These are phyloP conservation scores for Adansonia gregorii DNA, from an alignment of 441 rosid species.

Conservation along the genomic window DNA sequence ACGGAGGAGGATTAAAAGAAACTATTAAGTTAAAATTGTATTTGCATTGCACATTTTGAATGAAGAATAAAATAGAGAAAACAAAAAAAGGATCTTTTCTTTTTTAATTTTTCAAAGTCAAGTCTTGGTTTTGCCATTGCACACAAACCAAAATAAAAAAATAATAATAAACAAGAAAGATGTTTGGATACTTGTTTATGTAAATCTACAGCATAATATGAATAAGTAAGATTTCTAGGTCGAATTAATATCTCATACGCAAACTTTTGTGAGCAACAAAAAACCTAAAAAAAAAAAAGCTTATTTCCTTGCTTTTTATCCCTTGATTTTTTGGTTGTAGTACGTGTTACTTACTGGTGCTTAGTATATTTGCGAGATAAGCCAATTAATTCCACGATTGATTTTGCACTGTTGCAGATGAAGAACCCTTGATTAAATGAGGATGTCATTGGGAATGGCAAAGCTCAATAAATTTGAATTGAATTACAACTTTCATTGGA, in stretches of 20 bases:
- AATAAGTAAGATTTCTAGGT: not conserved
- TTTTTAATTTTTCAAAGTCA: no score
- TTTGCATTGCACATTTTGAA: no score
- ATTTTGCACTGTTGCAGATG: not conserved
- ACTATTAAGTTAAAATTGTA: no score
- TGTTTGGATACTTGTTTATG: no score
- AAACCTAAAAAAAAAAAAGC: not conserved
- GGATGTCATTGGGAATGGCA: slow-evolving; percentile 18
- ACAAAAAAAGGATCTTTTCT: no score
- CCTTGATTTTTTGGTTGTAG: not conserved
- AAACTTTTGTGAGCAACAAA: not conserved
- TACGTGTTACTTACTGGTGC: not conserved
- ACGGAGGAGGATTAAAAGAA: no score
- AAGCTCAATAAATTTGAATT: slow-evolving; percentile 25
- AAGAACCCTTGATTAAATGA: not conserved
- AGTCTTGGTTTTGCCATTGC: no score
- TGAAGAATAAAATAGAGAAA: no score
- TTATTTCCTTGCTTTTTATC: not conserved
- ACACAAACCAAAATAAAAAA: no score
- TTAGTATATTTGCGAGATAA: not conserved
- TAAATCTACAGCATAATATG: not conserved
- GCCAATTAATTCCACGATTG: not conserved
- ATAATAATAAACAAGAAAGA: no score
- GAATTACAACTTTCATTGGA: slow-evolving; percentile 26
- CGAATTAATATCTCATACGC: not conserved